A percentile compares a stretch with the other conserved stretches of the same genome.
Evolutionary conservation across 805 yeast species (phyloP).

Genomic region (Zygosaccharomyces kombuchaensis): DNA sequence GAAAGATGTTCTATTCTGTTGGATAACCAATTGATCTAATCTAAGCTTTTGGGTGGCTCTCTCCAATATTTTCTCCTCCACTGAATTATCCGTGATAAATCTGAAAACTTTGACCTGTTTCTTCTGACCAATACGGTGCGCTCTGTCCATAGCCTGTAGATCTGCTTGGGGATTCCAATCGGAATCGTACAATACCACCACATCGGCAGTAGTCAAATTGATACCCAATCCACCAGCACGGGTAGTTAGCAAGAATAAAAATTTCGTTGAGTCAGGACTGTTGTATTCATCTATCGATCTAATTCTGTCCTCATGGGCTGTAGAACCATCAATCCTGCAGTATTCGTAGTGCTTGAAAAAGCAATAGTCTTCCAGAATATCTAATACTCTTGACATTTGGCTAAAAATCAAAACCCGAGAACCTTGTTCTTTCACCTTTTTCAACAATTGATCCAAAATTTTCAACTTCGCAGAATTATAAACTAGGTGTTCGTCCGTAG

Average conservation of each 20-base stretch:
- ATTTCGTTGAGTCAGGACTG: slow-evolving; percentile 66
- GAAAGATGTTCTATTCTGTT: slow-evolving; percentile 53
- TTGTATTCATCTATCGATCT: slow-evolving; percentile 75
- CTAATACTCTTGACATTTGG: slow-evolving; percentile 80
- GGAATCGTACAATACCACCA: slow-evolving; percentile 70
- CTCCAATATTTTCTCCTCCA: slow-evolving; percentile 77
- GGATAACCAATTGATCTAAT: slow-evolving; percentile 77
- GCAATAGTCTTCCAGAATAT: slow-evolving; percentile 76
- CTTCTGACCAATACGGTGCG: slow-evolving; percentile 83
- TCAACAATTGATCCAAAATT: slow-evolving; percentile 62
- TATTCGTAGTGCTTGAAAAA: slow-evolving; percentile 63
- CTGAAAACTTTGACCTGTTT: slow-evolving; percentile 78
- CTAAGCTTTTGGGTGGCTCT: slow-evolving; percentile 77
- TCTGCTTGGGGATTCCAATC: slow-evolving; percentile 92
- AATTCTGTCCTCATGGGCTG: slow-evolving; percentile 74
- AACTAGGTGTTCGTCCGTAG: slow-evolving; percentile 79
- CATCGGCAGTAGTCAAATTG: slow-evolving; percentile 74
- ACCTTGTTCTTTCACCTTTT: slow-evolving; percentile 60
- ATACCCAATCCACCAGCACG: slow-evolving; percentile 91
- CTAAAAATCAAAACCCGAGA: slow-evolving; percentile 75
- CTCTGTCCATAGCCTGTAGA: slow-evolving; percentile 86
- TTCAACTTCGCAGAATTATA: slow-evolving; percentile 68
- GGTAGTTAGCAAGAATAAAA: slow-evolving; percentile 71
- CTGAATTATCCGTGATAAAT: slow-evolving; percentile 75
- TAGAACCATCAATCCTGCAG: slow-evolving; percentile 80